phyloP scores from a whole-genome alignment of 1,284 basidiomycete species.

The Tilletia horrida region DNA sequence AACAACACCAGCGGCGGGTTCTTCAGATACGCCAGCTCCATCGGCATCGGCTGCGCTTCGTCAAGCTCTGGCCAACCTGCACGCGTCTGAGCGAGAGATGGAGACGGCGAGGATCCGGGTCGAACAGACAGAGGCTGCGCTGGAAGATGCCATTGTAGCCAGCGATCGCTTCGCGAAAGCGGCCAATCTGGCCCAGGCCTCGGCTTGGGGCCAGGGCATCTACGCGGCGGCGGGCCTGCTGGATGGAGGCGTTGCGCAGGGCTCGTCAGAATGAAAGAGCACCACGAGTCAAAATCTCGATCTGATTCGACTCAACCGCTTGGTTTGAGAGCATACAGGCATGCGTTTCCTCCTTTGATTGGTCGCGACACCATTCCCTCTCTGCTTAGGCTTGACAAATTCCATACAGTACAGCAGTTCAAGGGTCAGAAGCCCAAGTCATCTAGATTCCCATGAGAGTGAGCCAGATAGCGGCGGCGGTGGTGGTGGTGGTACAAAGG shows the following conservation, averaged over 20 bases:
- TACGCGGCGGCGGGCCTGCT: background rate
- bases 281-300: no score
- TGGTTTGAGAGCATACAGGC: no score
- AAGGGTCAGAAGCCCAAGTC: no score
- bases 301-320: no score
- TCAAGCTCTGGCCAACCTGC: background rate
- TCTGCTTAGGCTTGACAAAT: no score
- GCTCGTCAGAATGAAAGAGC: no score
- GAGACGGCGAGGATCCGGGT: background rate
- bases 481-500: no score
- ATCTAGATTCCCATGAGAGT: no score
- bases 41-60: background rate
- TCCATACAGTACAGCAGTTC: no score
- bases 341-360: no score
- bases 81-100: background rate
- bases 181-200: background rate
- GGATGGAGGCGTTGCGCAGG: background rate
- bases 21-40: background rate
- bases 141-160: background rate
- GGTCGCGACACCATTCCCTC: no score
- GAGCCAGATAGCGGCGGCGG: no score
- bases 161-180: background rate
- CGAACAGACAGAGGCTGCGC: background rate
- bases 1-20: background rate
- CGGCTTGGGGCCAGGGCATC: background rate